These are phyloP conservation scores for Citrus inodora DNA, from an alignment of 345 rosid genomes.

Conservation along the genomic window DNA sequence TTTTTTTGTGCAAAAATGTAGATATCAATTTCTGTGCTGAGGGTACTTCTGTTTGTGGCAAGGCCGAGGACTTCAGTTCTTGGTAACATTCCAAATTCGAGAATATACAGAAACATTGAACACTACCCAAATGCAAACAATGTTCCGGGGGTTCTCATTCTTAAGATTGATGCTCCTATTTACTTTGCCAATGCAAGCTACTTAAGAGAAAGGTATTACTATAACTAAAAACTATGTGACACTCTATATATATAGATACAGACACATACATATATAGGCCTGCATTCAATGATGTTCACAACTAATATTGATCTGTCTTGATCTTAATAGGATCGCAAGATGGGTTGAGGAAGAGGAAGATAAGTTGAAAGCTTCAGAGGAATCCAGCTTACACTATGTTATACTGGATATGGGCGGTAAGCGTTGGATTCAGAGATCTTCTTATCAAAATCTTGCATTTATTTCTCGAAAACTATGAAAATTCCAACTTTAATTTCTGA, in stretches of 20 bases:
- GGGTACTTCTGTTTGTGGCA: constrained; percentile 75
- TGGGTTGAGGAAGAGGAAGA: constrained; percentile 89
- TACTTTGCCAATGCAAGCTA: constrained; percentile 83
- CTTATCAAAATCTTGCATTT: not conserved
- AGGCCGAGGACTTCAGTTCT: constrained; percentile 67
- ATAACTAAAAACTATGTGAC: not conserved
- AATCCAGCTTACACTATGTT: constrained; percentile 57
- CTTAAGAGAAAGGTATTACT: constrained; percentile 71
- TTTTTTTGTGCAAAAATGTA: constrained; percentile 15
- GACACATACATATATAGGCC: not conserved
- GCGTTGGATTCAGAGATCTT: not conserved
- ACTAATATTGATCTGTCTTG: not conserved
- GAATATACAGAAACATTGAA: constrained; percentile 57
- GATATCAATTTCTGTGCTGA: constrained; percentile 69
- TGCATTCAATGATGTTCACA: not conserved
- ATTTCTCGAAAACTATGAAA: not conserved
- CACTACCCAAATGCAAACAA: constrained; percentile 58
- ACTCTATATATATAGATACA: too few species aligned
- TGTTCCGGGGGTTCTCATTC: constrained; percentile 60
- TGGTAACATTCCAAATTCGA: constrained; percentile 65
- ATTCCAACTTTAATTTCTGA: not conserved
- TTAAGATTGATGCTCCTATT: constrained; percentile 79
- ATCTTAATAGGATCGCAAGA: constrained; percentile 51
- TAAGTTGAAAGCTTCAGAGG: constrained; percentile 44
- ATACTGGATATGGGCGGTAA: constrained; percentile 69